These are phyloP conservation scores for Cenococcum geophilum DNA, from an alignment of 495 filamentous ascomycete species.

Conservation along the genomic window DNA sequence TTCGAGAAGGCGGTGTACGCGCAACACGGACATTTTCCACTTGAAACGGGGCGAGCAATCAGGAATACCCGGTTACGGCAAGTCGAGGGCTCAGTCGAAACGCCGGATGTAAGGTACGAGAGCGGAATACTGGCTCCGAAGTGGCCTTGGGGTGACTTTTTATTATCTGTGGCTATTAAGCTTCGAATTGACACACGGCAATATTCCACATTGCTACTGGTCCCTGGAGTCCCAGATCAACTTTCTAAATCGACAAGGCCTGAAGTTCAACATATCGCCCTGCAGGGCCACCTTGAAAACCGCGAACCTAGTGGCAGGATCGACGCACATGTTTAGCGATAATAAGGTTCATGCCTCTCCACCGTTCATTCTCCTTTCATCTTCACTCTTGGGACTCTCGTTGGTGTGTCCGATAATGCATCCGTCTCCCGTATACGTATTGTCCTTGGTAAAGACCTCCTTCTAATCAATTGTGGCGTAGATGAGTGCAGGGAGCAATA, in stretches of 20 bases:
- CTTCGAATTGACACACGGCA: conserved; percentile 15
- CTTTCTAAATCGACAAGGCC: not conserved
- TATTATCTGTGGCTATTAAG: not conserved
- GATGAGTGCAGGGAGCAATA: not conserved
- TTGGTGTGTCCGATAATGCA: not conserved
- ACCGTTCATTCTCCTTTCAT: not conserved
- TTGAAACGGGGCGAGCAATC: conserved; percentile 1
- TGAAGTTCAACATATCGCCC: conserved; percentile 1
- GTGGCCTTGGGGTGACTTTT: not conserved
- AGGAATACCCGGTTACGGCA: not conserved
- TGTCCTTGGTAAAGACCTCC: not conserved
- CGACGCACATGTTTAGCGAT: not conserved
- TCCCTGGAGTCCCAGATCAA: not conserved
- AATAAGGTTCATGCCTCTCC: not conserved
- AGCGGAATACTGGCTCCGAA: conserved; percentile 1
- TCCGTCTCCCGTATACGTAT: not conserved
- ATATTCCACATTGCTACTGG: conserved; percentile 13
- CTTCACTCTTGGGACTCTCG: not conserved
- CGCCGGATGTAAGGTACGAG: conserved; percentile 3
- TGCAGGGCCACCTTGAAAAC: not conserved
- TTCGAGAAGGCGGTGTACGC: conserved; percentile 25
- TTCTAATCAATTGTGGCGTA: not conserved
- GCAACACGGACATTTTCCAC: conserved; percentile 16
- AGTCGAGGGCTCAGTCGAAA: not conserved
- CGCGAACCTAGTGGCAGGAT: not conserved